Base-by-base conservation (phyloP, 2,329 filamentous ascomycete species). In the Huntiella decipiens region DNA sequence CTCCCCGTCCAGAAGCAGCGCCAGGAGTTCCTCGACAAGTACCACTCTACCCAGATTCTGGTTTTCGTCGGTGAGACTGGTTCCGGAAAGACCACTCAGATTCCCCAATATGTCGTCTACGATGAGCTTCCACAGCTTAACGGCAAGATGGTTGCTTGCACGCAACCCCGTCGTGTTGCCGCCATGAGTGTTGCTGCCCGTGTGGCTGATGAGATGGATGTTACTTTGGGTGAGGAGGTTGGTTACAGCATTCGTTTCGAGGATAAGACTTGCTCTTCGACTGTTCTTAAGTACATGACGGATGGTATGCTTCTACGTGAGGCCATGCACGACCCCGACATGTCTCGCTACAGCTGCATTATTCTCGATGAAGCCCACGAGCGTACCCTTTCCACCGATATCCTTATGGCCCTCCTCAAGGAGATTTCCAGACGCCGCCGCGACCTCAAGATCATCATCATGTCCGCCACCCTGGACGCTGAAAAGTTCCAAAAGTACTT, bases 231-330 rank as follows among this genome's bases (percentile, higher is more conserved):
- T 50, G 78, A 95, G 54, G 88, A 96, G 64, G 87, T 98, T 46
- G 91, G 91, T 62, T 98, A 96, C 67, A 96, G 84, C 61, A 96
- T 98, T 61, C 85, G 91, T 69, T 98, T 98, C 63, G 92, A 98
- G 63, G 91, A 98, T 61, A 82, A 78, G 66, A 96, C 91, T 1
- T 74, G 82, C 43, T 75, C 77, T 48, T 86, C 83, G 62, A 98
- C 91, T 1, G 75, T 92, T 51, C 74, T 98, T 59, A 98, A 98
- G 68, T 98, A 98, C 69, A 98, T 98, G 91, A 98, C 92, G 38
- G 91, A 98, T 58, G 92, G 92, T 74, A 96, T 98, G 81, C 77
- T 98, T 56, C 71, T 96, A 57, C 72, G 91, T 57, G 91, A 98
- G 64, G 87, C 91, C 48, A 93, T 98, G 79, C 79, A 95, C 63